Conservation (phyloP, 228 moss, liverwort and hornwort genomes). For the Sphagnum magellanicum region DNA sequence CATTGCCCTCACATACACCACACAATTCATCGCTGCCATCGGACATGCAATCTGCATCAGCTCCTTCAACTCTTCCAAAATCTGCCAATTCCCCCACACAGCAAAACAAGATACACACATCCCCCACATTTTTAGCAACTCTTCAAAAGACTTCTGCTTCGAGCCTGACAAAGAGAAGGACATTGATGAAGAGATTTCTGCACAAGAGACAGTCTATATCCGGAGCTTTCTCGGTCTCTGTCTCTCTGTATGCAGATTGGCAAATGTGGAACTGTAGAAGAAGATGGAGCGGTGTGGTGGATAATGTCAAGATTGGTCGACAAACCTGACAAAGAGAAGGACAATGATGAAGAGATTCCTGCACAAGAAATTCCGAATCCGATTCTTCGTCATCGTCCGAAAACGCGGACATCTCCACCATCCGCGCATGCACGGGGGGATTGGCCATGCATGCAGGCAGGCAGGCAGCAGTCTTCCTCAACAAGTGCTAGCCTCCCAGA, state of each 20-base stretch:
- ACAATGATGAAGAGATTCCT: conserved; percentile 22
- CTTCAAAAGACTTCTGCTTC: no score
- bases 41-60: conserved; percentile 62
- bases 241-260: no score
- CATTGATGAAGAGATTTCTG: conserved; percentile 21
- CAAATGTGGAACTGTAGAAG: no score
- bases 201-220: conserved; percentile 3
- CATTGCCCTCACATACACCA: conserved; percentile 90
- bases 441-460: no score
- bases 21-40: conserved; percentile 67
- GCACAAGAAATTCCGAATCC: conserved; percentile 4
- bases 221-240: conserved; percentile 3
- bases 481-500: no score
- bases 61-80: conserved; percentile 62
- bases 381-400: conserved; percentile 14
- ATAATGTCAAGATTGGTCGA: not conserved
- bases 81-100: conserved; percentile 18
- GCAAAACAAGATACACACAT: no score
- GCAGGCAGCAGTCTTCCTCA: no score
- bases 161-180: conserved; percentile 27
- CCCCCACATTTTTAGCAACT: no score
- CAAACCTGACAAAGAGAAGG: conserved; percentile 34
- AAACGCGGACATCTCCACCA: conserved; percentile 10
- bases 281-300: no score
- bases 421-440: no score